Percentiles rank a stretch among this genome's conserved stretches.
phyloP scores from a whole-genome alignment of 257 asterid genomes.

The Thymus mandschuricus region DNA sequence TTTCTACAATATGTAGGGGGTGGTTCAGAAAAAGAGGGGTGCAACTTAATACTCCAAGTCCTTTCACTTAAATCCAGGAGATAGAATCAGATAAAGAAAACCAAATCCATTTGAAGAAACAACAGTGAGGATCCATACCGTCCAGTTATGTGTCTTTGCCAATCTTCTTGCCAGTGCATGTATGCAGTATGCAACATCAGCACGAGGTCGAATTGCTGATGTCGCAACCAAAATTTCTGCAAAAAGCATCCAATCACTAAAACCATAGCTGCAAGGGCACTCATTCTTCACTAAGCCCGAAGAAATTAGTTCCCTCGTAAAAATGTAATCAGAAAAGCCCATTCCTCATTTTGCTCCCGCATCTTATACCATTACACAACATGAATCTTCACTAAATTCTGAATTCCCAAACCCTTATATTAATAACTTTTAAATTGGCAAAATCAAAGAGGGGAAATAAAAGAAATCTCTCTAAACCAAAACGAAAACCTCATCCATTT shows the following conservation, averaged over 20 bases:
- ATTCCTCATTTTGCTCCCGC: slow-evolving; percentile 20
- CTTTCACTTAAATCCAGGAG: background rate
- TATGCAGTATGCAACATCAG: slow-evolving; percentile 98
- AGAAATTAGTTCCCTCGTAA: slow-evolving; percentile 7
- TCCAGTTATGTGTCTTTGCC: slow-evolving; percentile 98
- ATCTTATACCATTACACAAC: slow-evolving; percentile 5
- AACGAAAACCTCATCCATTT: slow-evolving; percentile 1
- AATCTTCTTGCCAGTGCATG: slow-evolving; percentile 90
- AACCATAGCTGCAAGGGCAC: slow-evolving; percentile 36
- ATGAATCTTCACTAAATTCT: slow-evolving; percentile 1
- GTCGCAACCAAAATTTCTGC: slow-evolving; percentile 96
- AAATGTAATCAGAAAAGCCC: slow-evolving; percentile 9
- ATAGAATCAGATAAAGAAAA: background rate
- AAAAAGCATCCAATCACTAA: slow-evolving; percentile 49
- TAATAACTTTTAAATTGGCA: slow-evolving; percentile 10
- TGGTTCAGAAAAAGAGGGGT: background rate
- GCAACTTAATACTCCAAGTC: slow-evolving; percentile 7
- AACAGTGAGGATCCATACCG: slow-evolving; percentile 60
- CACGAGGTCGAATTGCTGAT: slow-evolving; percentile 87
- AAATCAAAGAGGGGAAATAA: slow-evolving; percentile 12
- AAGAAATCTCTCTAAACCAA: slow-evolving; percentile 8
- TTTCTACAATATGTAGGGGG: background rate
- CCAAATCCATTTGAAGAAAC: slow-evolving; percentile 18
- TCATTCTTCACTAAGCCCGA: slow-evolving; percentile 34
- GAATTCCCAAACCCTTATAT: background rate